Conservation (phyloP, 2,329 filamentous ascomycete genomes). For the Colletotrichum truncatum region DNA sequence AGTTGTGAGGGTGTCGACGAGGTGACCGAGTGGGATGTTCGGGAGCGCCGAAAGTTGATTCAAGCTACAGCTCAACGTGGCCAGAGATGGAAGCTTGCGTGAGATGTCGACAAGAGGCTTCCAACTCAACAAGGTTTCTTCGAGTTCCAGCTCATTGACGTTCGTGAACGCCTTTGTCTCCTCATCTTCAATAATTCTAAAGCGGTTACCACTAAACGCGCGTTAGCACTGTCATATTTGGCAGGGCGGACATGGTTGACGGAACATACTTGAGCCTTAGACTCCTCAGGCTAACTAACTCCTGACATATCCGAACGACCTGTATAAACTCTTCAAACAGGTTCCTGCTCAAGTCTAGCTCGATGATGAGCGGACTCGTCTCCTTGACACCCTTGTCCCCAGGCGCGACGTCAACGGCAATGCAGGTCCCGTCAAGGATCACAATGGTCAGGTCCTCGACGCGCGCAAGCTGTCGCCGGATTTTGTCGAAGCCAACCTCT, state of each 20-base stretch:
- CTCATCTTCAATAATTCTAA: slow-evolving; percentile 51
- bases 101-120: slow-evolving; percentile 66
- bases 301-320: slow-evolving; percentile 75
- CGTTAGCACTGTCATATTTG: slow-evolving; percentile 31
- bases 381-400: slow-evolving; percentile 52
- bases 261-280: slow-evolving; percentile 76
- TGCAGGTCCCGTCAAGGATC: slow-evolving; percentile 79
- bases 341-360: slow-evolving; percentile 88
- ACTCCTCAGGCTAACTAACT: slow-evolving; percentile 71
- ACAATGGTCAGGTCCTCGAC: slow-evolving; percentile 82
- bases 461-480: slow-evolving; percentile 80
- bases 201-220: slow-evolving; percentile 75
- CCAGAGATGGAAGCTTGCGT: slow-evolving; percentile 61
- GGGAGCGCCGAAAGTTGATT: slow-evolving; percentile 67
- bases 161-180: slow-evolving; percentile 52
- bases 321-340: slow-evolving; percentile 75
- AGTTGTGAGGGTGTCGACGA: slow-evolving; percentile 65
- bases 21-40: slow-evolving; percentile 43
- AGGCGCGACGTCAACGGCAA: slow-evolving; percentile 52
- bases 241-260: neutral
- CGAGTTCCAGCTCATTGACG: slow-evolving; percentile 70
- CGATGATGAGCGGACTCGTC: slow-evolving; percentile 73
- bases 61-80: slow-evolving; percentile 60
- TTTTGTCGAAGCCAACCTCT: slow-evolving; percentile 96
- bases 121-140: slow-evolving; percentile 75